Evolutionary conservation across 805 yeast genomes (phyloP), one percentile per base, ranked within the genome.

Genomic region (Metschnikowia cubensis): DNA sequence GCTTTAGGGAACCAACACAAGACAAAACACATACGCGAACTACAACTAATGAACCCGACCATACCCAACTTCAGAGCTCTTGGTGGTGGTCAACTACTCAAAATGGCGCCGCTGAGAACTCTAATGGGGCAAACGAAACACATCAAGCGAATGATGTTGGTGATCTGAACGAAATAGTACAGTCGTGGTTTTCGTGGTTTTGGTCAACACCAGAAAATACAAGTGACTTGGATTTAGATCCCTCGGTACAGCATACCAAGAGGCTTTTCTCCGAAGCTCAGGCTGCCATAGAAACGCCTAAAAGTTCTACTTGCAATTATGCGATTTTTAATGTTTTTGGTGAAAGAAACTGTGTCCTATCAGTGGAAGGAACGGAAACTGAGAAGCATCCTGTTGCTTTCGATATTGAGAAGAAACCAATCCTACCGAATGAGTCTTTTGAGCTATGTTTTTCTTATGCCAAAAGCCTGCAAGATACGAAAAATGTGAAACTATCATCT

Each of bases 331-430:
- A 60, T 31, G 32, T 18, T 2, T 45, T 42, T 31, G 45, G 46
- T 17, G 21, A 49, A 10, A 20, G 40, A 38, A 50, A 42, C 10
- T 46, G 42, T 22, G 73, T 69, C 46, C 50, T 73, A 35, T 65
- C 74, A 1, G 77, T 73, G 1, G 50, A 58, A 42, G 70, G 64
- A 13, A 71, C 76, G 2, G 47, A 54, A 5, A 64, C 74, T 2
- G 69, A 68, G 48, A 32, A 39, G 1, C 60, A 54, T 29, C 77
- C 77, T 3, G 74, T 71, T 1, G 57, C 53, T 42, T 69, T 66
- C 51, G 61, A 60, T 36, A 55, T 61, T 35, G 62, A 59, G 35
- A 68, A 63, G 42, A 59, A 64, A 18, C 76, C 76, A 0, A 42
- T 70, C 2, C 57, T 64, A 6, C 71, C 73, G 4, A 65, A 62